phyloP scores from a whole-genome alignment of 306 rosid species.

The Malus domestica region ASM211411v1 NC_041801.1:20221001-20221500 shows the following conservation, averaged over 20 bases:
- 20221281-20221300: conserved; percentile 69
- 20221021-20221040: neutral
- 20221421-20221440: conserved; percentile 95
- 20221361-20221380: conserved; percentile 95
- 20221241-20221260: neutral
- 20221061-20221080: conserved; percentile 98
- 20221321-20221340: conserved; percentile 89
- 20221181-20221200: conserved; percentile 51
- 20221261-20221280: conserved; percentile 73
- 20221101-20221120: conserved; percentile 95
- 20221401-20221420: conserved; percentile 77
- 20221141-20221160: conserved; percentile 99
- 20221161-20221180: conserved; percentile 81
- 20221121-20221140: conserved; percentile 90
- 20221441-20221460: conserved; percentile 92
- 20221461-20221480: conserved; percentile 82
- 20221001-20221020: neutral
- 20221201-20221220: neutral
- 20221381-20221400: conserved; percentile 89
- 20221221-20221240: neutral
- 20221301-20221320: conserved; percentile 67
- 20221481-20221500: conserved; percentile 93
- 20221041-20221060: conserved; percentile 71
- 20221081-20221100: conserved; percentile 98
- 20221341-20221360: conserved; percentile 97